phyloP scores from a whole-genome alignment of 495 filamentous ascomycete species.

The Penicillium cinerascens region DNA sequence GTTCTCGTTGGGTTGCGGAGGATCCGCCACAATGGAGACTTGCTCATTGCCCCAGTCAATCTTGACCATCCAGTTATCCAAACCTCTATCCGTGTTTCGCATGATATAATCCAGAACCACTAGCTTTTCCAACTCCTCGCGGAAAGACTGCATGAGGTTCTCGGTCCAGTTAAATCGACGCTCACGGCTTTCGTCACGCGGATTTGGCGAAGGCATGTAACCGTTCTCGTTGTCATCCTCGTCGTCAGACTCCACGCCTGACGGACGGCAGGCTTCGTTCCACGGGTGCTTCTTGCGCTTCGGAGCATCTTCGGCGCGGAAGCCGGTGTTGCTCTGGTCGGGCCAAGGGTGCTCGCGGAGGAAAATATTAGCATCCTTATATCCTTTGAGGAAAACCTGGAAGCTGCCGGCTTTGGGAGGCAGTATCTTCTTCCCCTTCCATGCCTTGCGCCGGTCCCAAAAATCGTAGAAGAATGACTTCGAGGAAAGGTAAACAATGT shows the following conservation, averaged over 20 bases:
- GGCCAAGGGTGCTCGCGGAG: conserved; percentile 95
- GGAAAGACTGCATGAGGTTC: conserved; percentile 80
- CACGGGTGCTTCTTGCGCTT: conserved; percentile 73
- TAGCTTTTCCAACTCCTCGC: conserved; percentile 94
- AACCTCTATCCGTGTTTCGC: conserved; percentile 94
- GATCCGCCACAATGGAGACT: conserved; percentile 82
- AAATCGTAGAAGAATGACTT: conserved; percentile 98
- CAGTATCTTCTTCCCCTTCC: conserved; percentile 80
- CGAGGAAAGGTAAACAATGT: conserved; percentile 88
- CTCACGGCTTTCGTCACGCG: conserved; percentile 47
- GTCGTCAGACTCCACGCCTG: conserved; percentile 61
- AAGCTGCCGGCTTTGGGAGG: conserved; percentile 94
- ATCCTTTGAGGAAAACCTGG: conserved; percentile 95
- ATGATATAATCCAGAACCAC: conserved; percentile 99
- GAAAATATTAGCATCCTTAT: conserved; percentile 94
- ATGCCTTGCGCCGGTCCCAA: conserved; percentile 88
- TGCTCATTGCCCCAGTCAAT: conserved; percentile 80
- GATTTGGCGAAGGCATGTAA: conserved; percentile 38
- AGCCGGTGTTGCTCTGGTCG: conserved; percentile 80
- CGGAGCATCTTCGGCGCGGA: conserved; percentile 64
- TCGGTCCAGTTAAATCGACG: conserved; percentile 83
- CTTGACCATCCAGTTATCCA: conserved; percentile 99
- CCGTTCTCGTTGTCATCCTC: conserved; percentile 67
- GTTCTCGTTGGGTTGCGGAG: conserved; percentile 59
- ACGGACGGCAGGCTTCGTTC: conserved; percentile 82